Base-by-base conservation (phyloP, 345 rosid species). In the Ricinus communis region DNA sequence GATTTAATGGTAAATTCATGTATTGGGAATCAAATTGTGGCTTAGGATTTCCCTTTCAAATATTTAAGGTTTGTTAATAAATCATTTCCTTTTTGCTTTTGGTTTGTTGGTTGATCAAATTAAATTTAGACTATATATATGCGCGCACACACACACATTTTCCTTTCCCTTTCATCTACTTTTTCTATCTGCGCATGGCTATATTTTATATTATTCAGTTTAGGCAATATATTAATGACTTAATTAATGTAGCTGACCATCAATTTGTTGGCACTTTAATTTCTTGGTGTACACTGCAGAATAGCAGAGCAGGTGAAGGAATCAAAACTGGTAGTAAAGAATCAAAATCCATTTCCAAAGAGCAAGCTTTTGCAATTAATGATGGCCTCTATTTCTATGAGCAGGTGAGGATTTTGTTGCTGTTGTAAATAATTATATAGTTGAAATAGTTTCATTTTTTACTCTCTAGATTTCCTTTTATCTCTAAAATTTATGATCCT, bases 371-470 rank as follows among this genome's bases (percentile, higher is more conserved):
- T 70, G 76, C 91, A 63, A 95, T 90, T 77, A 88, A 92, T 75
- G 99, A 92, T 59, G 99, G 99, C 65, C 97, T 95, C 72, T 87
- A 85, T 82, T 95, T 81, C 82, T 95, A 79, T 76, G 99, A 95
- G 79, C 97, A 95, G 96, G 99, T 68, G 27, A 66, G 55, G 21
- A 63, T 62, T 30, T 50, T 73, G 15, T 60, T n/a, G 36, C 24
- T 24, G 46, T 63, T 68, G 2, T 55, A 43, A 21, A 12, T 10
- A 22, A n/a, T 28, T 19, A 5, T 54, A 24, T 50, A 62, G 74
- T 70, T 74, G 53, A 57, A 13, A 10, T 45, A 41, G 13, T 31
- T 62, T 45, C 45, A 13, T 62, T 71, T n/a, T n/a, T 12, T 61
- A 62, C 14, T 49, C 64, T 33, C 30, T 69, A 47, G 41, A 60